Evolutionary conservation across 805 yeast species (phyloP).

Genomic region (Millerozyma miso): DNA sequence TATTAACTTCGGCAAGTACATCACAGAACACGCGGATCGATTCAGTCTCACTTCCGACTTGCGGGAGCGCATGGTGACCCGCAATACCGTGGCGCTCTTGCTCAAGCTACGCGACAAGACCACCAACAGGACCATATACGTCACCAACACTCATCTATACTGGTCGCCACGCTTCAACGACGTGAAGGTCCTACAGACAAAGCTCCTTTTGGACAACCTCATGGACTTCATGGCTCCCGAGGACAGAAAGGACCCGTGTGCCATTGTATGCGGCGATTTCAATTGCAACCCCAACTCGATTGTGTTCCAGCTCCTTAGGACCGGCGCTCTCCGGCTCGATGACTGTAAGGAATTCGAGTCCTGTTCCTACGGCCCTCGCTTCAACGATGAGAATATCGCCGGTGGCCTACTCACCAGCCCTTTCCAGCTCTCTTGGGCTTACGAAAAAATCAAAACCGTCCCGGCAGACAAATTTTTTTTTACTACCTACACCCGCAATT

Average conservation of each 20-base stretch:
- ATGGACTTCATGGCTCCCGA: conserved; percentile 57
- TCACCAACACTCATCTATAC: conserved; percentile 83
- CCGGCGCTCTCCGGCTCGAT: conserved; percentile 73
- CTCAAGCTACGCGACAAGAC: conserved; percentile 42
- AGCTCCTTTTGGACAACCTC: conserved; percentile 83
- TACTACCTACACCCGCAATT: conserved; percentile 90
- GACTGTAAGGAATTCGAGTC: conserved; percentile 62
- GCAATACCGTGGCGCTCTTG: conserved; percentile 59
- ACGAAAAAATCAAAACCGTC: conserved; percentile 80
- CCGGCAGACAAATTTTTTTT: conserved; percentile 86
- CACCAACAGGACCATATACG: conserved; percentile 37
- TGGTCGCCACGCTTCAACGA: conserved; percentile 98
- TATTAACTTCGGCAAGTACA: conserved; percentile 27
- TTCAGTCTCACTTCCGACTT: conserved; percentile 33
- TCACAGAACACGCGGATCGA: conserved; percentile 17
- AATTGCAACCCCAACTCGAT: conserved; percentile 89
- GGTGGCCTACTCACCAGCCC: neutral
- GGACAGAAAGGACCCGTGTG: conserved; percentile 57
- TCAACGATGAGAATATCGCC: conserved; percentile 81
- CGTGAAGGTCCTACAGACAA: conserved; percentile 93
- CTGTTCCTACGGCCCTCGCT: conserved; percentile 78
- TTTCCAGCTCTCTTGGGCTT: conserved; percentile 1
- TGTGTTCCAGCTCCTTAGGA: conserved; percentile 82
- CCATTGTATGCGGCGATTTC: conserved; percentile 91
- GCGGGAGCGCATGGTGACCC: conserved; percentile 30